Evolutionary conservation across 768 basidiomycete genomes (phyloP).

Genomic region (Leccinum pellstonianum): DNA sequence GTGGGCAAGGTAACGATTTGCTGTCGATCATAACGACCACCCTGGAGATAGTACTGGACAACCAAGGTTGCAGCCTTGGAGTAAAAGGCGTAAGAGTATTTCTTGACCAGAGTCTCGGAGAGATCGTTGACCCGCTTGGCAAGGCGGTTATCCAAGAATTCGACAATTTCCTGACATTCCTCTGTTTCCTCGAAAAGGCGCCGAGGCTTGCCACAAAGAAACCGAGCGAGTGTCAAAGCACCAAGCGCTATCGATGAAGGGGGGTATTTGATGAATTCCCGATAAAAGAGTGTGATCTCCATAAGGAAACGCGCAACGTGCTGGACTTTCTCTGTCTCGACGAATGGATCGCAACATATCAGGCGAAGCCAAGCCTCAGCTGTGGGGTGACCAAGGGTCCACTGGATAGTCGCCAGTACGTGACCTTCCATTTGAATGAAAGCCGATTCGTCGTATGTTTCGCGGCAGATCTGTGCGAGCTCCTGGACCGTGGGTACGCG

Average conservation of each 20-base stretch:
- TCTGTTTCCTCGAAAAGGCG: slow-evolving; percentile 82
- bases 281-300: slow-evolving; percentile 98
- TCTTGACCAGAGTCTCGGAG: slow-evolving; percentile 95
- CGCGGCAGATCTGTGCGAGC: slow-evolving; percentile 91
- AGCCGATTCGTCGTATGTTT: slow-evolving; percentile 95
- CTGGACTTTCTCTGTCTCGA: slow-evolving; percentile 89
- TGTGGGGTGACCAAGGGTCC: slow-evolving; percentile 95
- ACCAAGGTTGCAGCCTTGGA: slow-evolving; percentile 93
- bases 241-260: slow-evolving; percentile 90
- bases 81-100: slow-evolving; percentile 97
- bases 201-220: slow-evolving; percentile 78
- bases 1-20: slow-evolving; percentile 53
- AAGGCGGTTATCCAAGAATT: slow-evolving; percentile 81
- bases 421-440: slow-evolving; percentile 99
- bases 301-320: slow-evolving; percentile 97
- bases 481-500: slow-evolving; percentile 96
- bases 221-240: slow-evolving; percentile 84
- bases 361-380: slow-evolving; percentile 96
- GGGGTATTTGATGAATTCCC: slow-evolving; percentile 85
- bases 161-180: slow-evolving; percentile 79
- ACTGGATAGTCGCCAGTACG: slow-evolving; percentile 92
- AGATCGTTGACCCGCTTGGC: slow-evolving; percentile 88
- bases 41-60: slow-evolving; percentile 91
- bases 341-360: slow-evolving; percentile 68
- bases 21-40: slow-evolving; percentile 66